These are phyloP conservation scores for Podila minutissima DNA, from an alignment of 192 early-diverging fungal species.

Conservation along the genomic window DNA sequence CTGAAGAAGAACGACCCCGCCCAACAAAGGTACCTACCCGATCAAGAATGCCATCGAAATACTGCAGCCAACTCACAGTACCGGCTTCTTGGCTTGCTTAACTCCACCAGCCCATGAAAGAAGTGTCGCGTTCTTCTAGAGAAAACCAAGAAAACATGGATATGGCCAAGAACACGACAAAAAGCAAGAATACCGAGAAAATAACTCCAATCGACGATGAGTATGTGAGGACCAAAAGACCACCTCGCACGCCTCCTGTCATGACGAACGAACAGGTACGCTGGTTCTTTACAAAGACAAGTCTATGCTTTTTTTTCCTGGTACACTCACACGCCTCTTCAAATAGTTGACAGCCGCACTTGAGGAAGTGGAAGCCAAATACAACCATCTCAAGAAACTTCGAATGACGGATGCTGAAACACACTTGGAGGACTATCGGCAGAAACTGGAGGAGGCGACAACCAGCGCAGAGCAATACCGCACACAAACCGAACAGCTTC, in stretches of 20 bases:
- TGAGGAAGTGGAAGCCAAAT: constrained; percentile 29
- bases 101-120: constrained; percentile 1
- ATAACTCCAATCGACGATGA: not conserved
- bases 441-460: constrained; percentile 34
- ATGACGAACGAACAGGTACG: constrained; percentile 6
- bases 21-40: not conserved
- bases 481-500: constrained; percentile 33
- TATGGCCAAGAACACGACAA: not conserved
- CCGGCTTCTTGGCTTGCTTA: no score
- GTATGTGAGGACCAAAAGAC: not conserved
- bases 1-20: not conserved
- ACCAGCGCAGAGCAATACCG: constrained; percentile 42
- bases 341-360: constrained; percentile 17
- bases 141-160: constrained; percentile 7
- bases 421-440: constrained; percentile 25
- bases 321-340: no score
- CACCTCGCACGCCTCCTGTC: not conserved
- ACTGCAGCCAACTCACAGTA: no score
- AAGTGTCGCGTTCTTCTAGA: not conserved
- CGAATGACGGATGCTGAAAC: constrained; percentile 32
- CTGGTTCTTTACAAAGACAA: no score
- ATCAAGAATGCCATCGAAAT: no score
- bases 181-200: not conserved
- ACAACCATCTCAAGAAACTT: constrained; percentile 39
- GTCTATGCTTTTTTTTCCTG: not conserved